Percentiles rank a stretch among this genome's conserved stretches.
These are phyloP conservation scores for apple (Malus domestica) DNA, from an alignment of 306 rosid species.

Conservation along the genomic window ASM211411v1 NC_041804.1:6025001-6025500, in stretches of 20 bases:
- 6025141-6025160: conserved; percentile 45
- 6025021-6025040: conserved; percentile 95
- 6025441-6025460: conserved; percentile 37
- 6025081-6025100: conserved; percentile 65
- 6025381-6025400: conserved; percentile 70
- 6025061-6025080: conserved; percentile 51
- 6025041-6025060: conserved; percentile 54
- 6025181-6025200: conserved; percentile 9
- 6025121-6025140: conserved; percentile 64
- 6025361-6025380: conserved; percentile 76
- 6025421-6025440: conserved; percentile 56
- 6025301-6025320: conserved; percentile 45
- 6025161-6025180: conserved; percentile 30
- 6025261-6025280: conserved; percentile 10
- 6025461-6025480: conserved; percentile 33
- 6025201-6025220: background rate
- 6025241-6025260: conserved; percentile 31
- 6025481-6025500: conserved; percentile 10
- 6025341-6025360: conserved; percentile 56
- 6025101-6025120: conserved; percentile 67
- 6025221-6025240: background rate
- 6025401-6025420: conserved; percentile 74
- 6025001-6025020: conserved; percentile 87
- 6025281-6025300: conserved; percentile 10
- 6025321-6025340: conserved; percentile 39